Base-by-base conservation (phyloP, 164 flowering plant genomes). In the Chimonanthus praecox region DNA sequence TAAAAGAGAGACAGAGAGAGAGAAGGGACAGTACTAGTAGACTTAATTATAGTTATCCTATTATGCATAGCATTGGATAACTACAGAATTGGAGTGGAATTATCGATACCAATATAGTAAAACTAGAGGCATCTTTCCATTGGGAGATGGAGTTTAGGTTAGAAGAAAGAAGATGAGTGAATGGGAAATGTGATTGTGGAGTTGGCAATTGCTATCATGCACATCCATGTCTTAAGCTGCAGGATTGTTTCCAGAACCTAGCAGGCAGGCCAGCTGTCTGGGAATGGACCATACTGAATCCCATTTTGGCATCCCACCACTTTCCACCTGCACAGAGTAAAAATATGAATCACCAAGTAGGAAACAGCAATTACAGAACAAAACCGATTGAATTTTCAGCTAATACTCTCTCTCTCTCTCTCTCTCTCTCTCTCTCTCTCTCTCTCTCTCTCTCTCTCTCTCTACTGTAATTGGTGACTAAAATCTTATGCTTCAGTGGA, bases 211-310 rank as follows among this genome's bases (percentile, higher is more conserved):
- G 10, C 13, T 51, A 63, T 69, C 71, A 72, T 68, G 73, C 46
- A 2, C 47, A 47, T n/a, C 51, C 75, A 44, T 49, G 33, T 69
- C 78, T 70, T 58, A 13, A 65, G 70, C 43, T 51, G 67, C 47
- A 5, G 33, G 84, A 77, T 79, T 83, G 82, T 82, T 83, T 87
- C 90, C 85, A 86, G 82, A 88, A 88, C 82, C 85, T 87, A 76
- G 94, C 88, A 67, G 92, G 93, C 33, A 92, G 87, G 54, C 98
- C 98, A 68, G 76, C 72, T 72, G 64, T 91, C 86, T 45, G 98
- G 94, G 58, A 92, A 92, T 78, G 98, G 98, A 60, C 88, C 76
- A 84, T 88, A 82, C 80, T 92, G 91, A 74, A 86, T 87, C 78
- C 89, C 90, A 78, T 64, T 80, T 71, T 83, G 64, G 21, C 89